Evolutionary conservation across 163 green algal genomes (phyloP).

Genomic region (Coccomyxa subellipsoidea): DNA sequence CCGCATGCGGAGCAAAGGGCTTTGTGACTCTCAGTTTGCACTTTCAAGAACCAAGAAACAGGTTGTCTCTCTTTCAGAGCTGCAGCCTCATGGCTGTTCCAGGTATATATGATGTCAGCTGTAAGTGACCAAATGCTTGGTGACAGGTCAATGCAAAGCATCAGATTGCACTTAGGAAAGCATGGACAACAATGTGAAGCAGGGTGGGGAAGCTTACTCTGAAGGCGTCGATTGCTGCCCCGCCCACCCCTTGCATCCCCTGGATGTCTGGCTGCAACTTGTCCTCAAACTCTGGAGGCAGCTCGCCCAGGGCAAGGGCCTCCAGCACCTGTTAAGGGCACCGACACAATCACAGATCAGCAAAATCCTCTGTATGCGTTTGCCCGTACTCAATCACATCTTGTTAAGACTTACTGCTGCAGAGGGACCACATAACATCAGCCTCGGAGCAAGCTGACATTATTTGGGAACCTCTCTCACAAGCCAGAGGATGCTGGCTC

Average conservation of each 20-base stretch:
- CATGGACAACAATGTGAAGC: not conserved
- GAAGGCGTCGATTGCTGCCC: not conserved
- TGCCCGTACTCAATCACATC: too few relatives aligned
- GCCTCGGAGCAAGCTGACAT: not conserved
- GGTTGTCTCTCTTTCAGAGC: too few relatives aligned
- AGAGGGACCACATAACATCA: not conserved
- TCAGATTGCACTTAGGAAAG: too few relatives aligned
- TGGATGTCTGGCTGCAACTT: slow-evolving; percentile 6
- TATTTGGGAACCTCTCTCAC: not conserved
- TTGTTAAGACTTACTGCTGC: too few relatives aligned
- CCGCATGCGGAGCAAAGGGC: too few relatives aligned
- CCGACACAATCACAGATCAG: not conserved
- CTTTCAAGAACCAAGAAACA: too few relatives aligned
- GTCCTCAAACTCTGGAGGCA: slow-evolving; percentile 7
- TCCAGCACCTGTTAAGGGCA: slow-evolving; percentile 31
- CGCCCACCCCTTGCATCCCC: not conserved
- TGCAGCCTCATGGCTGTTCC: too few relatives aligned
- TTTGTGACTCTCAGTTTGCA: too few relatives aligned
- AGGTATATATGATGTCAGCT: too few relatives aligned
- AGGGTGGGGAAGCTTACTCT: not conserved
- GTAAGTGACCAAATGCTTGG: too few relatives aligned
- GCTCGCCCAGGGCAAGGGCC: slow-evolving; percentile 17
- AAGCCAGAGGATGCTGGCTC: not conserved
- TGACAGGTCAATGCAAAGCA: too few relatives aligned
- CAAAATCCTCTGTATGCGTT: too few relatives aligned